Evolutionary conservation across 1,284 basidiomycete genomes (phyloP).

Genomic region (Moesziomyces antarcticus): DNA sequence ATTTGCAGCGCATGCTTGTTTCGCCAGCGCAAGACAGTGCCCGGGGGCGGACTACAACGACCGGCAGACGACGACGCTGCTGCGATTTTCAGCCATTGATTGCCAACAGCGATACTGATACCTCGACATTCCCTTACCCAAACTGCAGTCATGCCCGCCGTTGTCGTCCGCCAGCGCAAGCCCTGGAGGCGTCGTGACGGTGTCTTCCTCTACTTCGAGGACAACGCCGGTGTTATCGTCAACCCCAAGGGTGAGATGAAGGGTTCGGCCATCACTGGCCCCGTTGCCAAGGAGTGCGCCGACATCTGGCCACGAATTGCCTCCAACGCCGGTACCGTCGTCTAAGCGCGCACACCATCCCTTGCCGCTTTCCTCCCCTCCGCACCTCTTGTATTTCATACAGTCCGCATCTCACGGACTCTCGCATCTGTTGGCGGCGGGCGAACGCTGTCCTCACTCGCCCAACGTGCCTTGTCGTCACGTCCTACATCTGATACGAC

Average conservation of each 20-base stretch:
- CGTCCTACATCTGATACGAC: conserved; percentile 39
- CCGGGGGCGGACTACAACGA: background rate
- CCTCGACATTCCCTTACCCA: conserved; percentile 15
- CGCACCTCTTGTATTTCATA: conserved; percentile 45
- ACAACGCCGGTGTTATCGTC: conserved; percentile 68
- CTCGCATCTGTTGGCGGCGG: conserved; percentile 3
- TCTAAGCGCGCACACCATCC: conserved; percentile 70
- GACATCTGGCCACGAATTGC: conserved; percentile 99
- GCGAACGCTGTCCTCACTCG: background rate
- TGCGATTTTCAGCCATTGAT: background rate
- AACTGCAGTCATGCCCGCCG: conserved; percentile 88
- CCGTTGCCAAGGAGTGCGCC: conserved; percentile 96
- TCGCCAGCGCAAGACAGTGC: no score
- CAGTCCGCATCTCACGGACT: conserved; percentile 15
- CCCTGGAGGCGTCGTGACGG: conserved; percentile 97
- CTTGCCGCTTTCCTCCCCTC: background rate
- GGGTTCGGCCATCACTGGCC: conserved; percentile 91
- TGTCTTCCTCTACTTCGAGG: conserved; percentile 99
- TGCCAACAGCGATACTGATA: conserved; percentile 2
- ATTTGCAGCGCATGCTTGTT: no score
- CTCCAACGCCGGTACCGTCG: conserved; percentile 97
- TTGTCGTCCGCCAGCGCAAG: conserved; percentile 97
- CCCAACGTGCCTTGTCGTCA: conserved; percentile 5
- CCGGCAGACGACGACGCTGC: background rate
- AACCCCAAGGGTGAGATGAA: conserved; percentile 99